Conservation (phyloP, 1,284 basidiomycete species). For the Ustilago shanxiensis region DNA sequence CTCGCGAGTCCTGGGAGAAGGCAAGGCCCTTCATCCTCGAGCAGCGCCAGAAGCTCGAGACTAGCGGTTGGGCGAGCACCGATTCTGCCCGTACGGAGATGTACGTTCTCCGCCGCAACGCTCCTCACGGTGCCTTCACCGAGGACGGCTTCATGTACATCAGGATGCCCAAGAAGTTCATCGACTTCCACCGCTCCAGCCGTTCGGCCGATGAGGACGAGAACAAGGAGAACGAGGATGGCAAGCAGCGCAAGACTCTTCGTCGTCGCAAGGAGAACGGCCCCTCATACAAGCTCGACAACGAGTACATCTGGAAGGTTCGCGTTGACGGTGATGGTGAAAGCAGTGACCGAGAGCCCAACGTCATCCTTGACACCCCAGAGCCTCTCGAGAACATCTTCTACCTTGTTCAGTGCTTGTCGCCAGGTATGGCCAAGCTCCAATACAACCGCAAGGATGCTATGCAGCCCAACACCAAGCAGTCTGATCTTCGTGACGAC, state of each 20-base stretch:
- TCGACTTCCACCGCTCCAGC: slow-evolving; percentile 63
- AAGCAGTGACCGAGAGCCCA: slow-evolving; percentile 56
- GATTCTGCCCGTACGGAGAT: slow-evolving; percentile 62
- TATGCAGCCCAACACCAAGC: slow-evolving; percentile 63
- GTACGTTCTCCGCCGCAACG: slow-evolving; percentile 61
- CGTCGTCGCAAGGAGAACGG: slow-evolving; percentile 61
- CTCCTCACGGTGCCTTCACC: slow-evolving; percentile 62
- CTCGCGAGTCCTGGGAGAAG: slow-evolving; percentile 66
- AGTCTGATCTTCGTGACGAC: slow-evolving; percentile 60
- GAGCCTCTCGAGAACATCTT: slow-evolving; percentile 66
- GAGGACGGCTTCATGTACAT: slow-evolving; percentile 67
- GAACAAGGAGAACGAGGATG: slow-evolving; percentile 43
- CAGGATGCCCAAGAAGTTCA: slow-evolving; percentile 65
- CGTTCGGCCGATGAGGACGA: slow-evolving; percentile 50
- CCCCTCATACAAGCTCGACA: slow-evolving; percentile 59
- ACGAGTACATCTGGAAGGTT: slow-evolving; percentile 64
- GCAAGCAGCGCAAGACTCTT: slow-evolving; percentile 57
- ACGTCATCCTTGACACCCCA: slow-evolving; percentile 61
- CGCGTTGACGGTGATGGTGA: slow-evolving; percentile 62
- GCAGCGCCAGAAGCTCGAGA: slow-evolving; percentile 67
- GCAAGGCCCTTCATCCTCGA: slow-evolving; percentile 65
- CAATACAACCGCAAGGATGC: slow-evolving; percentile 62
- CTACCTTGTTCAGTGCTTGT: slow-evolving; percentile 64
- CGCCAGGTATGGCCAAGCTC: slow-evolving; percentile 61
- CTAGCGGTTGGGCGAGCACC: slow-evolving; percentile 56